phyloP scores from a whole-genome alignment of 805 yeast species.

The Kodamaea restingae region DNA sequence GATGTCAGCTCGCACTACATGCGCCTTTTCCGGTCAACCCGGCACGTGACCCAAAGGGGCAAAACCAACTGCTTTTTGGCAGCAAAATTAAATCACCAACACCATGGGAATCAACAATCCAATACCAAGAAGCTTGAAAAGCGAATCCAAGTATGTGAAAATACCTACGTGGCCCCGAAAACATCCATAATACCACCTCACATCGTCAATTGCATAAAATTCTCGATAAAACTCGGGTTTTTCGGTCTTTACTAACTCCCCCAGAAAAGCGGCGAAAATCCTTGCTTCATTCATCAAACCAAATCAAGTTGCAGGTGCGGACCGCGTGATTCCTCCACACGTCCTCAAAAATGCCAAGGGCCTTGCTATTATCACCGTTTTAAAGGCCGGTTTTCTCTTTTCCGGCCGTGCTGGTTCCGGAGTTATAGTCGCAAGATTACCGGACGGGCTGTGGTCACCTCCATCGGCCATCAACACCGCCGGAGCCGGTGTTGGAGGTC shows the following conservation, averaged over 20 bases:
- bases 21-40: neutral
- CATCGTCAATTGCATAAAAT: no score
- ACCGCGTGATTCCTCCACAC: constrained; percentile 83
- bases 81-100: constrained; percentile 2
- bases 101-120: constrained; percentile 77
- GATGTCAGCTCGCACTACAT: no score
- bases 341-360: constrained; percentile 89
- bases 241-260: constrained; percentile 18
- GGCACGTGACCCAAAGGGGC: constrained; percentile 4
- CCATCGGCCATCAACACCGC: constrained; percentile 95
- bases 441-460: constrained; percentile 96
- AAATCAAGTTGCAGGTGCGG: constrained; percentile 87
- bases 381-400: constrained; percentile 93
- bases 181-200: no score
- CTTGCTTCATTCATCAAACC: constrained; percentile 90
- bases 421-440: constrained; percentile 85
- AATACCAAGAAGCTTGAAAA: constrained; percentile 81
- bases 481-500: constrained; percentile 99
- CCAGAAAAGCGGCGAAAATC: constrained; percentile 87
- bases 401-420: constrained; percentile 98
- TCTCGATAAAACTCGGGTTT: no score
- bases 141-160: constrained; percentile 75
- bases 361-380: constrained; percentile 84
- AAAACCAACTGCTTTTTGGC: neutral
- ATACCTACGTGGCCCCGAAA: neutral